A percentile compares a stretch with the other conserved stretches of the same genome.
Evolutionary conservation across 805 yeast species (phyloP).

Genomic region (Pichia membranifaciens): DNA sequence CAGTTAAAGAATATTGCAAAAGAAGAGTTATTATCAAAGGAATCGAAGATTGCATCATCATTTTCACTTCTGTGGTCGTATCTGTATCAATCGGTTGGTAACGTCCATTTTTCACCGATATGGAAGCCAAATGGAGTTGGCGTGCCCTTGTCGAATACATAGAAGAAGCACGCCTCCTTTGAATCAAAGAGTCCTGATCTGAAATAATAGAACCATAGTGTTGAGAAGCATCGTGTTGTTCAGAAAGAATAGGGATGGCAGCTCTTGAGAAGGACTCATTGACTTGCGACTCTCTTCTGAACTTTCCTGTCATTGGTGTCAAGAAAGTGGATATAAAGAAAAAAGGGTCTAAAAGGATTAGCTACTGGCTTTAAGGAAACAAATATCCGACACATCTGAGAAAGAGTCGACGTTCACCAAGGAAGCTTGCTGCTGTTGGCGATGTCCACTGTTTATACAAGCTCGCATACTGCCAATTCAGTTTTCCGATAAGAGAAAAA

Average conservation of each 20-base stretch:
- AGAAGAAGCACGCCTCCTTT: slow-evolving; percentile 25
- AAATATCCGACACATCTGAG: too few species aligned
- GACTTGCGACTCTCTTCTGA: slow-evolving; percentile 1
- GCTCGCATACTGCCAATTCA: too few species aligned
- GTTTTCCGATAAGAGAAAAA: too few species aligned
- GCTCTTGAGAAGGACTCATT: background rate
- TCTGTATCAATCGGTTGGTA: slow-evolving; percentile 38
- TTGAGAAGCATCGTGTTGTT: background rate
- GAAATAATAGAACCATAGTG: slow-evolving; percentile 16
- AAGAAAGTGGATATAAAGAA: too few species aligned
- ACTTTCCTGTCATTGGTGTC: background rate
- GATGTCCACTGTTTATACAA: too few species aligned
- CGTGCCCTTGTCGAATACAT: slow-evolving; percentile 15
- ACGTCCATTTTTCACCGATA: slow-evolving; percentile 20
- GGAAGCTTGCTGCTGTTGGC: too few species aligned
- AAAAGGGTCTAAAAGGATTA: too few species aligned
- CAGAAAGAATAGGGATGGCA: background rate
- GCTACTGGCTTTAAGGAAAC: too few species aligned
- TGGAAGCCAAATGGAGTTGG: slow-evolving; percentile 16
- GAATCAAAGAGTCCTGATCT: slow-evolving; percentile 20
- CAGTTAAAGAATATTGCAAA: slow-evolving; percentile 48
- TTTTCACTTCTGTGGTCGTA: slow-evolving; percentile 32
- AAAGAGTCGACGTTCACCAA: too few species aligned
- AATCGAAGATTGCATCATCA: slow-evolving; percentile 37
- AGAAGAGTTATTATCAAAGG: slow-evolving; percentile 50